Evolutionary conservation across 2,329 filamentous ascomycete genomes (phyloP).

Genomic region (Penicillium occitanis): DNA sequence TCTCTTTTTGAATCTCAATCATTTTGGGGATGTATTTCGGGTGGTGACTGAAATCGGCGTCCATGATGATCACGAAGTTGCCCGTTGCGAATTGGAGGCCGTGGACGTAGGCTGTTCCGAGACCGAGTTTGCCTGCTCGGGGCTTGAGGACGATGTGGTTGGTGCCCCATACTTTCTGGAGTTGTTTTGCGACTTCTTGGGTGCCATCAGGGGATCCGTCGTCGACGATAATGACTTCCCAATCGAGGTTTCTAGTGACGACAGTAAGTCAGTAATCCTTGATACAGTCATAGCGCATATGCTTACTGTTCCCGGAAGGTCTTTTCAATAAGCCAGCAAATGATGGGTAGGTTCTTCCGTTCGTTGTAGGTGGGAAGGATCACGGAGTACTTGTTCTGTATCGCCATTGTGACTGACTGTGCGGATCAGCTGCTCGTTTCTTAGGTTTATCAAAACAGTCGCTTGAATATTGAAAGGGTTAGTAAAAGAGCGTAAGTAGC

Average conservation of each 20-base stretch:
- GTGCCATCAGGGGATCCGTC: slow-evolving; percentile 97
- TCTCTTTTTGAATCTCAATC: slow-evolving; percentile 75
- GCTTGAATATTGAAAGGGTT: background rate
- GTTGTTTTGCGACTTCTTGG: slow-evolving; percentile 83
- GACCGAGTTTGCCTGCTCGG: slow-evolving; percentile 91
- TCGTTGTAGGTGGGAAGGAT: slow-evolving; percentile 99
- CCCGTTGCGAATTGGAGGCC: slow-evolving; percentile 85
- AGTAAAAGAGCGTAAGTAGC: background rate
- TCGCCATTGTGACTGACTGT: slow-evolving; percentile 34
- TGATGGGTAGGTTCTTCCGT: slow-evolving; percentile 93
- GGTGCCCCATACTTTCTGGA: slow-evolving; percentile 76
- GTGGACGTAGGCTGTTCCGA: slow-evolving; percentile 94
- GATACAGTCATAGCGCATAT: background rate
- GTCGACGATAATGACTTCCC: slow-evolving; percentile 97
- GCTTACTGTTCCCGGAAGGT: slow-evolving; percentile 85
- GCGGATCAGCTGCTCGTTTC: background rate
- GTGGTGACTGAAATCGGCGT: slow-evolving; percentile 98
- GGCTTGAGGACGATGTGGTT: slow-evolving; percentile 79
- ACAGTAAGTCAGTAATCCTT: background rate
- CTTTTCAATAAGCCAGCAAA: slow-evolving; percentile 88
- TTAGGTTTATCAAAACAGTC: background rate
- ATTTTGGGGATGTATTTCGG: slow-evolving; percentile 98
- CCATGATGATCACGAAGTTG: slow-evolving; percentile 99
- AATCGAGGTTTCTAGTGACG: slow-evolving; percentile 74
- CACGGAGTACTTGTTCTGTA: slow-evolving; percentile 85